phyloP scores from a whole-genome alignment of 306 rosid genomes.

The Hylodesmum podocarpum region DNA sequence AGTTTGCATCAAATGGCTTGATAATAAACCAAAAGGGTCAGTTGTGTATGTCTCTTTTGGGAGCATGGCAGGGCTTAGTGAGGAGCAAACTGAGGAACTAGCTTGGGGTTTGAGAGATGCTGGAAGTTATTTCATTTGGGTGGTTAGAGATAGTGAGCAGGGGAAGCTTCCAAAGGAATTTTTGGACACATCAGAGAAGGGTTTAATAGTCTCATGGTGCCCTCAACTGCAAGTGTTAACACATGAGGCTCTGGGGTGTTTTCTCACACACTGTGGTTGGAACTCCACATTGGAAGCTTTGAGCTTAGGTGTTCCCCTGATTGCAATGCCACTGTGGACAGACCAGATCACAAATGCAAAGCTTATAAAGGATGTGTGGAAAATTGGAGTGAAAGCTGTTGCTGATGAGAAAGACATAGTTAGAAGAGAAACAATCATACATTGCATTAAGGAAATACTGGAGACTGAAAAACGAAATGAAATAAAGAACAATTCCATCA shows the following conservation, averaged over 20 bases:
- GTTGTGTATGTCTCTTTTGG: slow-evolving; percentile 28
- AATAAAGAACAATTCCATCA: neutral
- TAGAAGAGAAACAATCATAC: neutral
- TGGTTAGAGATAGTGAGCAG: slow-evolving; percentile 2
- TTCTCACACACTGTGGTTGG: slow-evolving; percentile 26
- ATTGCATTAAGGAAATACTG: neutral
- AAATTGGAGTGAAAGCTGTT: neutral
- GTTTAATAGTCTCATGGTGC: slow-evolving; percentile 17
- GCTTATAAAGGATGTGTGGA: slow-evolving; percentile 8
- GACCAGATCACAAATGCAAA: slow-evolving; percentile 22
- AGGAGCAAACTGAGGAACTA: slow-evolving; percentile 18
- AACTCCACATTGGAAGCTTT: slow-evolving; percentile 20
- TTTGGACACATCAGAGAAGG: slow-evolving; percentile 2
- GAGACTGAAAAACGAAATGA: slow-evolving; percentile 6
- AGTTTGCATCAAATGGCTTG: slow-evolving; percentile 31
- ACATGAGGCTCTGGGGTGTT: slow-evolving; percentile 23
- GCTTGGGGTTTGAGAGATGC: slow-evolving; percentile 7
- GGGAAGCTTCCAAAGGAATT: neutral
- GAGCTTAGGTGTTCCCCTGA: slow-evolving; percentile 17
- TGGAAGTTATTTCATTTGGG: slow-evolving; percentile 19
- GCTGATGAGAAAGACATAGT: slow-evolving; percentile 9
- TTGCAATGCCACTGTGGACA: slow-evolving; percentile 25
- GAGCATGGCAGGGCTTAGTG: neutral
- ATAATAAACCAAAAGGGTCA: slow-evolving; percentile 6
- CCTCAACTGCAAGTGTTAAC: slow-evolving; percentile 16